phyloP scores from a whole-genome alignment of 225 moss, liverwort and hornwort genomes.

The Anthoceros angustus region DNA sequence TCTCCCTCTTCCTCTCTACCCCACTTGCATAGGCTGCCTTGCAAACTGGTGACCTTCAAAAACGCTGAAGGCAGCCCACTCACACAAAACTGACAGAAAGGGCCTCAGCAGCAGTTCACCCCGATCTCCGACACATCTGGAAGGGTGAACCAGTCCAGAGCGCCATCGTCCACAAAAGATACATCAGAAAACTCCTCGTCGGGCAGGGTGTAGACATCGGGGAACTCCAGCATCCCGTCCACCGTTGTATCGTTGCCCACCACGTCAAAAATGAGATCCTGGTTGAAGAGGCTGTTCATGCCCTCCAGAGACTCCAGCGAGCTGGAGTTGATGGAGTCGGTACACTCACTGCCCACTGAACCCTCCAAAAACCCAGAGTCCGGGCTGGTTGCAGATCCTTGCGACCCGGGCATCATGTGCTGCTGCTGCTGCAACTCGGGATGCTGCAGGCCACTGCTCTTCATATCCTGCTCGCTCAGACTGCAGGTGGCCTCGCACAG shows the following conservation, averaged over 20 bases:
- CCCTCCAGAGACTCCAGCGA: not conserved
- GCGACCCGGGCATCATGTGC: not conserved
- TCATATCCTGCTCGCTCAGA: too few relatives aligned
- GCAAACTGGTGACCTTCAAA: too few relatives aligned
- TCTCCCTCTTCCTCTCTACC: not conserved
- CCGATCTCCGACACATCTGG: not conserved
- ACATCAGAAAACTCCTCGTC: not conserved
- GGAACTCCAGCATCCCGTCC: not conserved
- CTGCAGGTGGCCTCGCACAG: not conserved
- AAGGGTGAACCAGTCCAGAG: not conserved
- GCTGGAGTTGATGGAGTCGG: slow-evolving; percentile 1
- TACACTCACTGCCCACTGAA: not conserved
- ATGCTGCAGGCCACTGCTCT: too few relatives aligned
- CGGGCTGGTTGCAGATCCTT: not conserved
- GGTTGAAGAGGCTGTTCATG: not conserved
- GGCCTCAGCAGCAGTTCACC: not conserved
- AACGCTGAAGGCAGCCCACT: too few relatives aligned
- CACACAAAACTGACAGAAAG: too few relatives aligned
- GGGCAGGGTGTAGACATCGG: not conserved
- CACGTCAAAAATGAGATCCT: not conserved
- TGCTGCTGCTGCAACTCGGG: not conserved
- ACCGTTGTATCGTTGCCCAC: not conserved
- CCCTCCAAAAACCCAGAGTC: slow-evolving; percentile 2
- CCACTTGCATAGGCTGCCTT: too few relatives aligned
- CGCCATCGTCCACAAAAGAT: not conserved